phyloP scores from a whole-genome alignment of 2,329 filamentous ascomycete species.

The Beauveria rudraprayagi region DNA sequence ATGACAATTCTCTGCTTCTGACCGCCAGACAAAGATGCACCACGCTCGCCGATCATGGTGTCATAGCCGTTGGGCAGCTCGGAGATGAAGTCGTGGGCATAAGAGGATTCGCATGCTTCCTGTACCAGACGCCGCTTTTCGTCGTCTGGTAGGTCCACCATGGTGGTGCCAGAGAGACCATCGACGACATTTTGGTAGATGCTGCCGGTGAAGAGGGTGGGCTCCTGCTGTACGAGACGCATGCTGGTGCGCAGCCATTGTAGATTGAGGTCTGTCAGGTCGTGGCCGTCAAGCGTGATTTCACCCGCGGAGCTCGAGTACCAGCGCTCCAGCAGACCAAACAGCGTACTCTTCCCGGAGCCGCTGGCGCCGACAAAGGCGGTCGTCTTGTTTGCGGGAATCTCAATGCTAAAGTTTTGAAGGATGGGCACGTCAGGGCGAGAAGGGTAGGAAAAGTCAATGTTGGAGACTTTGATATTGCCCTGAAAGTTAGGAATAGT shows the following conservation, averaged over 20 bases:
- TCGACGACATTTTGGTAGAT: constrained; percentile 46
- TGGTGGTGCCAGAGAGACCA: constrained; percentile 33
- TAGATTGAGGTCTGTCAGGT: constrained; percentile 36
- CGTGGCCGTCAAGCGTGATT: constrained; percentile 36
- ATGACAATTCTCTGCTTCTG: constrained; percentile 61
- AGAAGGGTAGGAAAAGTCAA: constrained; percentile 50
- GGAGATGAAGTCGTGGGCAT: constrained; percentile 45
- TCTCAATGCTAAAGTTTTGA: constrained; percentile 31
- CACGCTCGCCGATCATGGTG: constrained; percentile 55
- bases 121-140: constrained; percentile 37
- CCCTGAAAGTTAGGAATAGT: constrained; percentile 25
- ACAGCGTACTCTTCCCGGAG: constrained; percentile 50
- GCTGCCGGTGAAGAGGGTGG: constrained; percentile 44
- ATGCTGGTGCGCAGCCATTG: constrained; percentile 47
- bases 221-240: constrained; percentile 44
- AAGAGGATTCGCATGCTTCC: constrained; percentile 41
- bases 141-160: constrained; percentile 29
- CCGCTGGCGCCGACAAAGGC: constrained; percentile 52
- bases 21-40: constrained; percentile 57
- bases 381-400: constrained; percentile 39
- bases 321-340: constrained; percentile 51
- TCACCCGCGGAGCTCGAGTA: constrained; percentile 41
- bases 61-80: constrained; percentile 47
- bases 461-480: constrained; percentile 38
- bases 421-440: constrained; percentile 42